phyloP scores from a whole-genome alignment of 2,329 filamentous ascomycete genomes.

The Claviceps pusilla region DNA sequence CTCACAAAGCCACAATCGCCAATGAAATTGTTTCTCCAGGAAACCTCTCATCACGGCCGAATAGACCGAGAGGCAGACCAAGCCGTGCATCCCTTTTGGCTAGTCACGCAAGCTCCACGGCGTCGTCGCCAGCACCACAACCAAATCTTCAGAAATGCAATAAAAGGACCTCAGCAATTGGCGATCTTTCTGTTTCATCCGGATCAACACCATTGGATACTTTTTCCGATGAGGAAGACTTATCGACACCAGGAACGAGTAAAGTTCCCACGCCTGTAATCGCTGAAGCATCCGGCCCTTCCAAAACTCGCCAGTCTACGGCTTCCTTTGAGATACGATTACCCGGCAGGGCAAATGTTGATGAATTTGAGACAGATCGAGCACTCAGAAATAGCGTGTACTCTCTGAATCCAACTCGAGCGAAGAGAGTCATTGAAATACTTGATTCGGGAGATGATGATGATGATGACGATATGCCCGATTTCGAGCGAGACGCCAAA shows the following conservation, averaged over 20 bases:
- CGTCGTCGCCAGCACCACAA: slow-evolving; percentile 3
- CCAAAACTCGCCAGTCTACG: neutral
- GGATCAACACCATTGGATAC: slow-evolving; percentile 15
- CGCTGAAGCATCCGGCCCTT: slow-evolving; percentile 6
- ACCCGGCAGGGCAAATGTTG: slow-evolving; percentile 9
- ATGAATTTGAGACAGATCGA: slow-evolving; percentile 14
- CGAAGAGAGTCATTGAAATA: slow-evolving; percentile 24
- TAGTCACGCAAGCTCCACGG: slow-evolving; percentile 6
- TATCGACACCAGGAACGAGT: slow-evolving; percentile 24
- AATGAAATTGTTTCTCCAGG: neutral
- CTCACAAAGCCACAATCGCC: neutral
- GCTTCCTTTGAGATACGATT: slow-evolving; percentile 16
- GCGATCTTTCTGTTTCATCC: slow-evolving; percentile 19
- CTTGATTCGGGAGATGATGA: slow-evolving; percentile 22
- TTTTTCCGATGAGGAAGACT: slow-evolving; percentile 16
- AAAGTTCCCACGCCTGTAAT: slow-evolving; percentile 20
- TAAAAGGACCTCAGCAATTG: slow-evolving; percentile 7
- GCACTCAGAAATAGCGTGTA: slow-evolving; percentile 28
- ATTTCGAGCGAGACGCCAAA: slow-evolving; percentile 14
- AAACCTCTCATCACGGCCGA: slow-evolving; percentile 2
- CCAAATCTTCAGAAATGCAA: neutral
- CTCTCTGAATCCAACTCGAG: slow-evolving; percentile 32
- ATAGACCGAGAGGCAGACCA: slow-evolving; percentile 13
- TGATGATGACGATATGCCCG: slow-evolving; percentile 17
- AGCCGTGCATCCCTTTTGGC: slow-evolving; percentile 7